Evolutionary conservation across 495 filamentous ascomycete genomes (phyloP).

Genomic region (Achaetomiella virescens): DNA sequence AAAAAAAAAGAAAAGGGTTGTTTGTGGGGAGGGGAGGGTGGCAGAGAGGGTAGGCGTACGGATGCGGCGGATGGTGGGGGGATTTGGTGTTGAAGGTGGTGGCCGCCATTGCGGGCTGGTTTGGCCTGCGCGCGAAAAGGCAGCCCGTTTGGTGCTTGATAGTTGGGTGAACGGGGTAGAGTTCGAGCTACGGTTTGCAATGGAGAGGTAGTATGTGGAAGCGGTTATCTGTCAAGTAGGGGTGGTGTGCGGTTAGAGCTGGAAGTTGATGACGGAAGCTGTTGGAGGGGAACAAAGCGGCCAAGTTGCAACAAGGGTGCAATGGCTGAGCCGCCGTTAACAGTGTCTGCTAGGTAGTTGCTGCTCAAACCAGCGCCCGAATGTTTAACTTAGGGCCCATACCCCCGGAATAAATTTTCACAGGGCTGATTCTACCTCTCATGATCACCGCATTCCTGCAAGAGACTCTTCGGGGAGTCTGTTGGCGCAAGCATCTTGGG

Average conservation of each 20-base stretch:
- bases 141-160: neutral
- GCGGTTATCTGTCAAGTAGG: neutral
- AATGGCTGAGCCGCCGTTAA: neutral
- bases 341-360: neutral
- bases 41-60: conserved; percentile 37
- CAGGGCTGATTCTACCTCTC: no score
- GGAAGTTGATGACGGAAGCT: conserved; percentile 1
- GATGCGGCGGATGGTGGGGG: conserved; percentile 73
- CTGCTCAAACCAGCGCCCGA: no score
- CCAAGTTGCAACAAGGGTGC: conserved; percentile 11
- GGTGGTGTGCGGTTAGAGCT: neutral
- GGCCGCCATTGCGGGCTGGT: conserved; percentile 14
- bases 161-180: neutral
- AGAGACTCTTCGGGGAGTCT: no score
- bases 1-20: no score
- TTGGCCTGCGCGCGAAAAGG: neutral
- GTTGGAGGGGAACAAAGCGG: conserved; percentile 3
- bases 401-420: no score
- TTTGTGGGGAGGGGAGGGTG: conserved; percentile 3
- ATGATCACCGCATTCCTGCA: no score
- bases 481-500: no score
- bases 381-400: no score
- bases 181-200: no score
- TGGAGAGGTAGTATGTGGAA: no score
- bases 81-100: conserved; percentile 66